These are phyloP conservation scores for Ceratobasidium sp. DNA, from an alignment of 1,284 basidiomycete genomes.

Conservation along the genomic window DNA sequence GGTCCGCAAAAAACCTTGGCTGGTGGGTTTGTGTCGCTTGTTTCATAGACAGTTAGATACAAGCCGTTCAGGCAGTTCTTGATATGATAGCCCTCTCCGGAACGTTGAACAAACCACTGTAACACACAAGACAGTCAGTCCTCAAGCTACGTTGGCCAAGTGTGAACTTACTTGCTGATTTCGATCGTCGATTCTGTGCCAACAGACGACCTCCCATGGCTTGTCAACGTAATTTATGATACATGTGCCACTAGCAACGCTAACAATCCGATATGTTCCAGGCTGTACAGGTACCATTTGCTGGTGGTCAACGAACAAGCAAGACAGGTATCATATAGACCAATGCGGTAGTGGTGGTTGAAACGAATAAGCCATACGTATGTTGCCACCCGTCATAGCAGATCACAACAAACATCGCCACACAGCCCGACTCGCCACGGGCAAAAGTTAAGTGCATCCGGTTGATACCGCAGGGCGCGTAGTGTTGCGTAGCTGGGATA, in stretches of 20 bases:
- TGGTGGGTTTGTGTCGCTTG: background rate
- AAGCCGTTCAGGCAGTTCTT: background rate
- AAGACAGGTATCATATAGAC: background rate
- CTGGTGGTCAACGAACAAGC: background rate
- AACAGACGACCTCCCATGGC: too few species aligned
- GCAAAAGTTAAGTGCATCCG: too few species aligned
- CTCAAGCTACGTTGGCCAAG: too few species aligned
- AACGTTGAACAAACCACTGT: conserved; percentile 21
- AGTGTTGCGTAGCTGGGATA: too few species aligned
- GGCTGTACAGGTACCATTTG: background rate
- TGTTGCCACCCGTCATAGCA: too few species aligned
- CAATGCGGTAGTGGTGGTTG: too few species aligned
- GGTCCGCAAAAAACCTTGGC: background rate
- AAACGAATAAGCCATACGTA: too few species aligned
- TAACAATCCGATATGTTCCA: background rate
- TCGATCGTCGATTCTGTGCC: too few species aligned
- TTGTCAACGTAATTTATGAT: background rate
- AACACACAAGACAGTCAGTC: background rate
- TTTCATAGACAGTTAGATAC: background rate
- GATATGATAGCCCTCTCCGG: background rate
- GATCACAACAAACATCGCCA: too few species aligned
- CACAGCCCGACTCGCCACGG: too few species aligned
- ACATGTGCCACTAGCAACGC: background rate
- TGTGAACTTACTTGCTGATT: too few species aligned
- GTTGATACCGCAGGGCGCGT: too few species aligned